Percentiles rank a stretch among this genome's conserved stretches.
Conservation (phyloP, 208 protist genomes). For the Leishmania braziliensis region DNA sequence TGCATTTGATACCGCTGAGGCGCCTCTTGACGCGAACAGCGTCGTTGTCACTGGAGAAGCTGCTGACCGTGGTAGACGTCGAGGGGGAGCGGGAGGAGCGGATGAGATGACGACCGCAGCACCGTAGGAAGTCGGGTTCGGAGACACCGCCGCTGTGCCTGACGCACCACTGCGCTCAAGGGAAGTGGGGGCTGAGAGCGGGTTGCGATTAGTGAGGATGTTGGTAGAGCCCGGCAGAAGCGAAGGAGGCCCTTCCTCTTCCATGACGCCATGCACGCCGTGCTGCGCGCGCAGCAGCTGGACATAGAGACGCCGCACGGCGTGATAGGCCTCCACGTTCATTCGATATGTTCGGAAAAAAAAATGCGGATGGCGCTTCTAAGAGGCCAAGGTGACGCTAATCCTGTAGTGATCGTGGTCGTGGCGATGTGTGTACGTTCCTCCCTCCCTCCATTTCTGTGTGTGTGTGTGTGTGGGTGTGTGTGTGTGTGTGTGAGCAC, state of each 20-base stretch:
- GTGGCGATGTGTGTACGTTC: not conserved
- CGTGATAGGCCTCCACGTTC: conserved; percentile 11
- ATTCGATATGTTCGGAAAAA: not conserved
- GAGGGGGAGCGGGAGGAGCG: not conserved
- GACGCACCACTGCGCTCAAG: too few species aligned
- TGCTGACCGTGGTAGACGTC: not conserved
- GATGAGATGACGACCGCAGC: not conserved
- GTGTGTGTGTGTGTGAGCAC: not conserved
- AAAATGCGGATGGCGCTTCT: not conserved
- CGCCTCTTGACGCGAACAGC: not conserved
- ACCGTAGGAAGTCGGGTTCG: not conserved
- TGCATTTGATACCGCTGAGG: not conserved
- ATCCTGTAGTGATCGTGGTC: not conserved
- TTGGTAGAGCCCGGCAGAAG: too few species aligned
- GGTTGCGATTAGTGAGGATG: not conserved
- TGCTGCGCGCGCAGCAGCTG: conserved; percentile 9
- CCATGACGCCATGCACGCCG: too few species aligned
- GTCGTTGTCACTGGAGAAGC: not conserved
- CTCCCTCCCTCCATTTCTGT: not conserved
- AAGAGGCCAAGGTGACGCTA: not conserved
- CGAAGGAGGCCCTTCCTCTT: not conserved
- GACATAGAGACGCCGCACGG: conserved; percentile 17
- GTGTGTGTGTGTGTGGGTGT: not conserved
- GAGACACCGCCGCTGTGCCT: not conserved
- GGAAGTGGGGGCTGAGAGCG: not conserved